A percentile compares a stretch with the other conserved stretches of the same genome.
Conservation (phyloP, 2,329 filamentous ascomycete genomes). For the Penicillium janthinellum region DNA sequence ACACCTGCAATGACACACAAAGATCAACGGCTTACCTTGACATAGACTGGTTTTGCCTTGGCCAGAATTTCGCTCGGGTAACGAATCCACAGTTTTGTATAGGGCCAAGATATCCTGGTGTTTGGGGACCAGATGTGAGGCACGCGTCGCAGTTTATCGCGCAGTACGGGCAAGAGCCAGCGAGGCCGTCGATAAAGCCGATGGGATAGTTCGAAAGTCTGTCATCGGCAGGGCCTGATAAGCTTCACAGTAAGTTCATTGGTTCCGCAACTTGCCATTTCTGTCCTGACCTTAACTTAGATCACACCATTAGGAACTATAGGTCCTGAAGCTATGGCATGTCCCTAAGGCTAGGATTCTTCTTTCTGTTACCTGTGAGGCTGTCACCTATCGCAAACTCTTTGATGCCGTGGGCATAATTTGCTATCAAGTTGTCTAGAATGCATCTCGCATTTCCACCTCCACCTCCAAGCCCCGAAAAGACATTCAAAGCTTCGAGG, state of each 20-base stretch:
- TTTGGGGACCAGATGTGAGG: too few species aligned
- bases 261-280: neutral
- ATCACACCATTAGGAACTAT: neutral
- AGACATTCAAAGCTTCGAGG: neutral
- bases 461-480: neutral
- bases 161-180: neutral
- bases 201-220: neutral
- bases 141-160: too few species aligned
- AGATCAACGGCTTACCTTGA: neutral
- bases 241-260: neutral
- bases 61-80: too few species aligned
- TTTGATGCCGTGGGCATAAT: neutral
- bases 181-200: neutral
- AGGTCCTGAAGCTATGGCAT: neutral
- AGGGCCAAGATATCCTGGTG: too few species aligned
- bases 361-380: neutral
- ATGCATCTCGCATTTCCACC: neutral
- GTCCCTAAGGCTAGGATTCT: neutral
- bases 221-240: neutral
- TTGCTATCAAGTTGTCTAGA: neutral
- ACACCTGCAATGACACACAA: too few species aligned
- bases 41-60: neutral
- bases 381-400: too few species aligned
- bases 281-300: neutral
- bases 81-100: too few species aligned